phyloP scores from a whole-genome alignment of 257 asterid genomes.

The Solanum appendiculatum region DNA sequence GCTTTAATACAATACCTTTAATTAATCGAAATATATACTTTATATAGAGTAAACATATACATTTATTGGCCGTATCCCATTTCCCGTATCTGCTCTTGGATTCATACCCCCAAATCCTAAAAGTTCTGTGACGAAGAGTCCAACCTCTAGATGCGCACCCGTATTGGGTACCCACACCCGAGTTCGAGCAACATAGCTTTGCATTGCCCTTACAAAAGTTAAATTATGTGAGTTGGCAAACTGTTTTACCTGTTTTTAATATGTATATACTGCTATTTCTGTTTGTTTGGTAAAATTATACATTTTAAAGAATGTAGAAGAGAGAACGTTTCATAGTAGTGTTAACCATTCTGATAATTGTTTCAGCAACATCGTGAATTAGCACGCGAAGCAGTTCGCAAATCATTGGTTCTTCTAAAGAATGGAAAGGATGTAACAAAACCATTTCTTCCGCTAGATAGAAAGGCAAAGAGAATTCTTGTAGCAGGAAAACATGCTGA shows the following conservation, averaged over 20 bases:
- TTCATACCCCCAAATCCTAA: not conserved
- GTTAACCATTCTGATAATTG: not conserved
- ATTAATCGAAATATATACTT: not conserved
- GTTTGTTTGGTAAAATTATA: not conserved
- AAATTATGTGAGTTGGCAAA: not conserved
- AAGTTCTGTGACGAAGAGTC: not conserved
- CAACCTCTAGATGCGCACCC: not conserved
- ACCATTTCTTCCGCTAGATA: conserved; percentile 60
- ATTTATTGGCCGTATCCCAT: not conserved
- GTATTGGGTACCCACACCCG: not conserved
- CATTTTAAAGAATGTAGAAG: not conserved
- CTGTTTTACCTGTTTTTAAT: not conserved
- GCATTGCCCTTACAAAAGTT: not conserved
- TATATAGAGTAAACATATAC: not conserved
- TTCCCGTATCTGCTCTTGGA: not conserved
- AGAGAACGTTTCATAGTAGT: not conserved
- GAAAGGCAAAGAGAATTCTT: conserved; percentile 45
- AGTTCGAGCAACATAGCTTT: not conserved
- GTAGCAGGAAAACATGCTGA: conserved; percentile 65
- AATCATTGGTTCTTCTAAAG: conserved; percentile 59
- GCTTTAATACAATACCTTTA: not conserved
- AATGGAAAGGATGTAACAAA: conserved; percentile 47
- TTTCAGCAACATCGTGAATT: conserved; percentile 23
- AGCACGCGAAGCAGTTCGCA: conserved; percentile 34
- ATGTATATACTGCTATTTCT: not conserved